These are phyloP conservation scores for Aspergillus oerlinghausenensis DNA, from an alignment of 2,329 filamentous ascomycete species.

Conservation along the genomic window DNA sequence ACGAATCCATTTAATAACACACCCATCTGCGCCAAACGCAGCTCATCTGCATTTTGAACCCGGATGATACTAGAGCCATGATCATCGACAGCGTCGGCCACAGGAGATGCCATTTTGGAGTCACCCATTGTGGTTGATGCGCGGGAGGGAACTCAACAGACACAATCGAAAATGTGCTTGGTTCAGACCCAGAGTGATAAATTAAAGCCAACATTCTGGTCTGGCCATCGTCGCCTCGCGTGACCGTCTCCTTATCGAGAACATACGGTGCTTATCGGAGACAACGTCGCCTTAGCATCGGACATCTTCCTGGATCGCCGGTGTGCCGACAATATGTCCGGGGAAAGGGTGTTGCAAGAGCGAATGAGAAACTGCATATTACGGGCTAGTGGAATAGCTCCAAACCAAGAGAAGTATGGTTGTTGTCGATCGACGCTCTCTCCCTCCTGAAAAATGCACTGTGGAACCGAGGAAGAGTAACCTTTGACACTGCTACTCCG, in stretches of 20 bases:
- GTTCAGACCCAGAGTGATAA: neutral
- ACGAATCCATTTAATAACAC: conserved; percentile 7
- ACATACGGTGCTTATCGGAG: neutral
- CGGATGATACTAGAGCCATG: conserved; percentile 10
- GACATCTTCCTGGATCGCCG: conserved; percentile 1
- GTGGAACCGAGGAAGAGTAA: too few species aligned
- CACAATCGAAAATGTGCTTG: neutral
- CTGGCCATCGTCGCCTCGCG: neutral
- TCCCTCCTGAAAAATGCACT: too few species aligned
- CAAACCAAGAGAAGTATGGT: neutral
- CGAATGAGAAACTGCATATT: too few species aligned
- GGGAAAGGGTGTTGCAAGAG: neutral
- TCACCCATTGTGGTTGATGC: conserved; percentile 9
- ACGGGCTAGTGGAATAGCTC: neutral
- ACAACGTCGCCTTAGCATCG: neutral
- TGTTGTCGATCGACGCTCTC: too few species aligned
- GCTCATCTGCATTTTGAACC: conserved; percentile 35
- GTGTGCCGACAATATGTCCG: conserved; percentile 1
- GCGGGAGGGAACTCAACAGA: neutral
- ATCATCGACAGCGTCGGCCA: neutral
- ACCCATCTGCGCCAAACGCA: conserved; percentile 45
- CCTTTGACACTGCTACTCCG: too few species aligned
- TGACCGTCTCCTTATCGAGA: neutral
- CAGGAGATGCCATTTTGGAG: conserved; percentile 5
- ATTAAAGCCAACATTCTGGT: neutral